A percentile compares a stretch with the other conserved stretches of the same genome.
Evolutionary conservation across 2,329 filamentous ascomycete genomes (phyloP).

Genomic region (Fusarium acutatum): DNA sequence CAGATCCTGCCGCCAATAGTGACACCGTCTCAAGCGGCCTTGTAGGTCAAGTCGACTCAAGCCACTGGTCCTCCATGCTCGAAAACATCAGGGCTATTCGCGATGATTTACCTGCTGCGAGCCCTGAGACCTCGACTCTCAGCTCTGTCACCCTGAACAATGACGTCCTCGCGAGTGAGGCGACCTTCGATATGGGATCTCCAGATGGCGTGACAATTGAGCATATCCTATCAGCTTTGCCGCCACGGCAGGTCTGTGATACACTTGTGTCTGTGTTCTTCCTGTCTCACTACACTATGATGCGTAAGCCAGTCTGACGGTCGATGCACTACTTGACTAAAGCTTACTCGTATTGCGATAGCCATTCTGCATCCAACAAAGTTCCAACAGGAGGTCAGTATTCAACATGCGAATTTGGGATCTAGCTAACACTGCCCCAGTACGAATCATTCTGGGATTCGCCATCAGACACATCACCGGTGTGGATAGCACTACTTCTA

Average conservation of each 20-base stretch:
- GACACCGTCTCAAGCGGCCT: accelerated
- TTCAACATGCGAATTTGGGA: accelerated
- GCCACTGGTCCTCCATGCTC: conserved; percentile 48
- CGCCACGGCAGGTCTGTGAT: conserved; percentile 41
- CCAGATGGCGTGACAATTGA: not conserved
- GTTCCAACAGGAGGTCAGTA: conserved; percentile 39
- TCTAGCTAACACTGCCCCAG: conserved; percentile 19
- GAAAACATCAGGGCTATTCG: conserved; percentile 47
- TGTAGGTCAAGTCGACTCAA: conserved; percentile 41
- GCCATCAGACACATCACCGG: conserved; percentile 36
- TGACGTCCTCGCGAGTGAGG: accelerated
- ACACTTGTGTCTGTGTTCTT: conserved; percentile 46
- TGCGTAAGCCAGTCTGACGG: conserved; percentile 24
- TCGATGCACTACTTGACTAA: accelerated
- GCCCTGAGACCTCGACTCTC: accelerated
- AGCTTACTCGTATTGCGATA: not conserved
- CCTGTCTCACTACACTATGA: conserved; percentile 33
- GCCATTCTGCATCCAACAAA: conserved; percentile 42
- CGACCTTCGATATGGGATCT: not conserved
- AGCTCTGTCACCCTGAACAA: not conserved
- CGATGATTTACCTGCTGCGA: conserved; percentile 38
- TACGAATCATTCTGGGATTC: conserved; percentile 55
- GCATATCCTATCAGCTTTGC: conserved; percentile 32
- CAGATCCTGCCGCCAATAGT: too few species aligned
- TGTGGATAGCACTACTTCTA: conserved; percentile 58